Conservation (phyloP, 23 red algal species). For the Gracilaria caudata region DNA sequence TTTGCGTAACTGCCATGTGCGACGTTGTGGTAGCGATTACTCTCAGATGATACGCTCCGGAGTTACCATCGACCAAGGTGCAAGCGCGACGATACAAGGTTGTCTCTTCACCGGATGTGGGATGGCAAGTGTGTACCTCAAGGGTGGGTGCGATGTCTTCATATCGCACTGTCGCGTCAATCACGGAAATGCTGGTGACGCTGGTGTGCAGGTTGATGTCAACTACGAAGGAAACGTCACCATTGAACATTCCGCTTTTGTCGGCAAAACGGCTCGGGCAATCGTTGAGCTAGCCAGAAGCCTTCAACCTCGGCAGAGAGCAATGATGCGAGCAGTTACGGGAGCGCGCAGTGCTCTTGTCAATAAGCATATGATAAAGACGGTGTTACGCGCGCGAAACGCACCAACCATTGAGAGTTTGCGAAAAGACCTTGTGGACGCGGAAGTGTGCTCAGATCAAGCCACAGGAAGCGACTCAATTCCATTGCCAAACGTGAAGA, state of each 20-base stretch:
- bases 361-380: not conserved
- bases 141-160: constrained; percentile 24
- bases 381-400: not conserved
- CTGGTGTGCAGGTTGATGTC: constrained; percentile 31
- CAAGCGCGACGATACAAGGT: constrained; percentile 20
- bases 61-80: constrained; percentile 31
- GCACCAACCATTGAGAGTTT: constrained; percentile 18
- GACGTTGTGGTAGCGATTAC: constrained; percentile 6
- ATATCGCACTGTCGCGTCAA: constrained; percentile 22
- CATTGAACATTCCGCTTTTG: constrained; percentile 13
- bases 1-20: constrained; percentile 23
- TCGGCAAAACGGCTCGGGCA: constrained; percentile 1
- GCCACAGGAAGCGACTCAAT: not conserved
- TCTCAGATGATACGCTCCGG: constrained; percentile 18
- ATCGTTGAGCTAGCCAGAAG: constrained; percentile 1
- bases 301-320: not conserved
- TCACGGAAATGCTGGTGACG: constrained; percentile 27
- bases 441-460: not conserved
- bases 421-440: not conserved
- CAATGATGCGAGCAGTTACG: constrained; percentile 4
- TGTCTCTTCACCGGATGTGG: constrained; percentile 15
- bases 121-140: constrained; percentile 27
- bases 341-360: constrained; percentile 10
- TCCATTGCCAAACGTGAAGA: not conserved
- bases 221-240: constrained; percentile 33